Evolutionary conservation across 116 monocot species (phyloP), one percentile per base, ranked within the genome.

Genomic region (Dioscorea cayenensis): DNA sequence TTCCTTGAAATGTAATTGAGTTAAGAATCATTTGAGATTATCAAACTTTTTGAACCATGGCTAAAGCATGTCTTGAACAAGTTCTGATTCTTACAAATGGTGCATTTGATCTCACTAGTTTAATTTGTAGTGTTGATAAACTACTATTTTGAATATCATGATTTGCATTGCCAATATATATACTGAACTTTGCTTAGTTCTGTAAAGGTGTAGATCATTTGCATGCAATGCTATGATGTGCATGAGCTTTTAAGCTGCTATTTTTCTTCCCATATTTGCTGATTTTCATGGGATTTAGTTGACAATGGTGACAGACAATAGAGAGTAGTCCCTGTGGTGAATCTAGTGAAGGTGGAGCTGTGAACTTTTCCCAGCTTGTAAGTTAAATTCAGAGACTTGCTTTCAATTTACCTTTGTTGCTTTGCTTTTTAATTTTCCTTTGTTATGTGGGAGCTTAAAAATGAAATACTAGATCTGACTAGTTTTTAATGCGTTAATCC

Each of bases 291-390:
- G n/a, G 14, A 16, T 18, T 55, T 55, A 55, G 55, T 55, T 55
- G 55, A 14, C 55, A 55, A 55, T 55, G 16, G 14, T 55, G 4
- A 70, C 76, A 95, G 95, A 95, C 92, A 65, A 87, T 95, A 81
- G 95, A 95, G 80, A 95, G 95, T 60, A 95, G 87, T 72, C 85
- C 92, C 20, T 87, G 87, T 77, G 92, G 83, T 51, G 89, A 87
- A 8, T 81, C 71, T 75, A 74, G 74, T 70, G 95, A 87, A 76
- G 92, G 80, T 65, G 82, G 79, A 80, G 89, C 86, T n/a, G 91
- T 95, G 67, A 87, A 82, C 72, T 81, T 92, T 77, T 95, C 95
- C 60, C 92, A 89, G 73, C 86, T 95, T 64, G 95, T 95, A 85
- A 87, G 80, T 78, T 76, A 51, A 18, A 14, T 69, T 51, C 14